A percentile compares a stretch with the other conserved stretches of the same genome.
Evolutionary conservation across 139 green algal species (phyloP).

Genomic region (Pycnococcus provasolii): DNA sequence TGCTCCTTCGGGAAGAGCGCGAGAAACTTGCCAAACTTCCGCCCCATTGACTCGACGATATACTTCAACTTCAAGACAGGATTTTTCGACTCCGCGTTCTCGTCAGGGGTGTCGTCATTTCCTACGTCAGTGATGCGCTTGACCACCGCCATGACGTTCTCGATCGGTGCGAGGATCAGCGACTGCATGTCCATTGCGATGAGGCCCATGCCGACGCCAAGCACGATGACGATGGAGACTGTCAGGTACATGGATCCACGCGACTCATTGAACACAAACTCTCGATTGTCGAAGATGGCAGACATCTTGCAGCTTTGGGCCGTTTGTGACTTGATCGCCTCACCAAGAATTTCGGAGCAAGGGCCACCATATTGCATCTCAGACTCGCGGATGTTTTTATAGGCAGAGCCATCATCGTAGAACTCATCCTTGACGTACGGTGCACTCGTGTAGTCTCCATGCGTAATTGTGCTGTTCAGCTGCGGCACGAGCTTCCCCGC

Average conservation of each 20-base stretch:
- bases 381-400: too few species aligned
- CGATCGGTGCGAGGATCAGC: background rate
- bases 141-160: background rate
- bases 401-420: too few species aligned
- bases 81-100: too few species aligned
- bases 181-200: conserved; percentile 3
- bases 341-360: background rate
- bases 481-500: background rate
- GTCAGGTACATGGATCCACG: background rate
- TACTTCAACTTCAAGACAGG: too few species aligned
- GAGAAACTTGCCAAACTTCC: too few species aligned
- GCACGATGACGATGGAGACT: conserved; percentile 5
- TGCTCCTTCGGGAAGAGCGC: too few species aligned
- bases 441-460: too few species aligned
- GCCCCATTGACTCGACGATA: too few species aligned
- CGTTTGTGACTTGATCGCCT: background rate
- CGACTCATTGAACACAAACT: background rate
- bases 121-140: background rate
- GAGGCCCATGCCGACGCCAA: conserved; percentile 11
- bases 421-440: background rate
- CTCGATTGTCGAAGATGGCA: conserved; percentile 11
- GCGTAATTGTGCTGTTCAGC: background rate
- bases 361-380: background rate
- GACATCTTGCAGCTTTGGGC: background rate
- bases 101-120: too few species aligned